A percentile compares a stretch with the other conserved stretches of the same genome.
Evolutionary conservation across 139 green algal species (phyloP).

Genomic region (Haematococcus lacustris): DNA sequence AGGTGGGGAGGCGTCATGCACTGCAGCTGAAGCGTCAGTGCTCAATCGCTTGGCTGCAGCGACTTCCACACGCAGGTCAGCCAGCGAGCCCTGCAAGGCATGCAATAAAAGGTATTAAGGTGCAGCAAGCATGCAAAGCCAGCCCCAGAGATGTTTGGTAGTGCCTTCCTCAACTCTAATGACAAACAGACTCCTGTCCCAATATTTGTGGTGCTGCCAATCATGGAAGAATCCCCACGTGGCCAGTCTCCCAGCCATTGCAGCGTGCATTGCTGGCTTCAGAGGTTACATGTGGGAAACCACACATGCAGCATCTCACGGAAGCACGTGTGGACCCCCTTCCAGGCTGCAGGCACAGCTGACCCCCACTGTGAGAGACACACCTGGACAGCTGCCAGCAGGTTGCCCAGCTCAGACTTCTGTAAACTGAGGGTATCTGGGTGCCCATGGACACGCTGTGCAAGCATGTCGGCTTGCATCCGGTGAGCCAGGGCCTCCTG

Average conservation of each 20-base stretch:
- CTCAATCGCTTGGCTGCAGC: constrained; percentile 23
- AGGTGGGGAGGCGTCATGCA: background rate
- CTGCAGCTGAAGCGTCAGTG: constrained; percentile 15
- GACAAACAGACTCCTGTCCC: background rate
- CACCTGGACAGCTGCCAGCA: constrained; percentile 26
- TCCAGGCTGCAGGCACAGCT: no score
- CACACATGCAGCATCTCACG: background rate
- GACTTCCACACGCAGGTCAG: constrained; percentile 25
- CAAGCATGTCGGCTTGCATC: no score
- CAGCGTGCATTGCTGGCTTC: background rate
- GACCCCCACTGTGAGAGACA: no score
- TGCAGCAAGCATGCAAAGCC: background rate
- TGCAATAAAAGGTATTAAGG: background rate
- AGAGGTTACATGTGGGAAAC: background rate
- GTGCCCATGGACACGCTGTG: no score
- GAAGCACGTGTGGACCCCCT: no score
- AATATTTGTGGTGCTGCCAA: background rate
- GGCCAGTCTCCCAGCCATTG: background rate
- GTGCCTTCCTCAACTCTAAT: background rate
- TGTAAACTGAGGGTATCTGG: no score
- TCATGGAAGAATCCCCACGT: background rate
- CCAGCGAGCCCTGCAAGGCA: constrained; percentile 7
- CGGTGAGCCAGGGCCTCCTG: no score
- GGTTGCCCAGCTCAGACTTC: constrained; percentile 12
- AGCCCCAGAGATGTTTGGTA: background rate